A percentile compares a stretch with the other conserved stretches of the same genome.
Conservation (phyloP, 2,329 filamentous ascomycete species). For the Fusarium veterinarium region DNA sequence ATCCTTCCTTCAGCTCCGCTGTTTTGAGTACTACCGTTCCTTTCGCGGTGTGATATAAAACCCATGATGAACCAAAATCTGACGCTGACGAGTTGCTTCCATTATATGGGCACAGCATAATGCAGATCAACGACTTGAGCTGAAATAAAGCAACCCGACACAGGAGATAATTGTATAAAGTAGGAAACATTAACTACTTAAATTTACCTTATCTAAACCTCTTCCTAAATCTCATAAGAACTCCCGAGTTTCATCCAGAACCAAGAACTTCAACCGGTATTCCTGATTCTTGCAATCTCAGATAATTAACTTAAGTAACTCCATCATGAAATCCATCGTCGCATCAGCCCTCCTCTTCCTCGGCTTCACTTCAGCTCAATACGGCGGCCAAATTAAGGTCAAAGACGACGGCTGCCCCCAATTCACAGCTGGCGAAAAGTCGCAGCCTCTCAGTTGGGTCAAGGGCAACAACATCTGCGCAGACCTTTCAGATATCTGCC, state of each 20-base stretch:
- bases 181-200: rapidly evolving
- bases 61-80: background rate
- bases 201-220: rapidly evolving
- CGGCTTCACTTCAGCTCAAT: background rate
- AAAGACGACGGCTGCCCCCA: conserved; percentile 4
- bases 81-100: background rate
- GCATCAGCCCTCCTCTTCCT: background rate
- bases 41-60: background rate
- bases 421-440: background rate
- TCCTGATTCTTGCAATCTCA: rapidly evolving
- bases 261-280: background rate
- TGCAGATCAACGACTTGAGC: background rate
- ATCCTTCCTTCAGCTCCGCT: background rate
- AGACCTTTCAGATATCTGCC: conserved; percentile 8
- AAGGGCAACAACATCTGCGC: conserved; percentile 7
- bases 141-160: too few relatives aligned
- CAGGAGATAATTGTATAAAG: background rate
- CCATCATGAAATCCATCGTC: background rate
- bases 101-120: background rate
- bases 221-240: rapidly evolving
- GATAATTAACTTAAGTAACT: rapidly evolving
- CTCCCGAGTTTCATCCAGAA: background rate
- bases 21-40: background rate
- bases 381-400: conserved; percentile 8
- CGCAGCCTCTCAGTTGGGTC: background rate